Evolutionary conservation across 768 basidiomycete genomes (phyloP).

Genomic region (Lyophyllum semitale): DNA sequence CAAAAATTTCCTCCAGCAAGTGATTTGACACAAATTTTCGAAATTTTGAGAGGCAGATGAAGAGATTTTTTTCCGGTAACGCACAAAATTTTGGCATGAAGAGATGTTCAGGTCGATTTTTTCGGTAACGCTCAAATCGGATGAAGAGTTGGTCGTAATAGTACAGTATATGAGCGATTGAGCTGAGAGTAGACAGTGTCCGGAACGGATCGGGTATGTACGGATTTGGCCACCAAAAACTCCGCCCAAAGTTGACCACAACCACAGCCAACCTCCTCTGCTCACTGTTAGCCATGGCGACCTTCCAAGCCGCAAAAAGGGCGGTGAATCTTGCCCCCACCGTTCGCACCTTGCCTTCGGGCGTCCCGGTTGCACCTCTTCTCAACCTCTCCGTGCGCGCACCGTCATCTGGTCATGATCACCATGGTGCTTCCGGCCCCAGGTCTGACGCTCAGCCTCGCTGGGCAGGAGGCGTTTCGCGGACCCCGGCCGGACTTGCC

Average conservation of each 20-base stretch:
- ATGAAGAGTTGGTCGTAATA: too few species aligned
- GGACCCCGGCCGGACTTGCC: conserved; percentile 53
- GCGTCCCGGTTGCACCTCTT: conserved; percentile 75
- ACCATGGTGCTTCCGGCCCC: conserved; percentile 52
- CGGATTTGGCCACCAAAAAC: conserved; percentile 29
- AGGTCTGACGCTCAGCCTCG: conserved; percentile 64
- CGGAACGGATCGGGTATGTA: conserved; percentile 47
- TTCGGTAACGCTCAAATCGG: too few species aligned
- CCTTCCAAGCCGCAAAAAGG: conserved; percentile 77
- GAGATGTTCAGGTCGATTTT: too few species aligned
- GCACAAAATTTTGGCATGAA: too few species aligned
- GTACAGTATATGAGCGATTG: too few species aligned
- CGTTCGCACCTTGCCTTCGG: conserved; percentile 74
- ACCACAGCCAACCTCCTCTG: conserved; percentile 21
- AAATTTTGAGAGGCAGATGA: too few species aligned
- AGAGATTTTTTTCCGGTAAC: too few species aligned
- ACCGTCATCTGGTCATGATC: conserved; percentile 58
- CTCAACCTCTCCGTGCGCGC: conserved; percentile 75
- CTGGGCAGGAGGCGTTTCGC: conserved; percentile 63
- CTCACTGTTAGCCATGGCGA: conserved; percentile 54
- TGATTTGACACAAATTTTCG: too few species aligned
- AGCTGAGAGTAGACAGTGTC: neutral
- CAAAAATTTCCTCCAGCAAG: too few species aligned
- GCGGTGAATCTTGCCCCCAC: conserved; percentile 82
- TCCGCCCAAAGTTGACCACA: conserved; percentile 30